A percentile compares a stretch with the other conserved stretches of the same genome.
Evolutionary conservation across 257 asterid species (phyloP).

Genomic region (Eustoma russellianum): DNA sequence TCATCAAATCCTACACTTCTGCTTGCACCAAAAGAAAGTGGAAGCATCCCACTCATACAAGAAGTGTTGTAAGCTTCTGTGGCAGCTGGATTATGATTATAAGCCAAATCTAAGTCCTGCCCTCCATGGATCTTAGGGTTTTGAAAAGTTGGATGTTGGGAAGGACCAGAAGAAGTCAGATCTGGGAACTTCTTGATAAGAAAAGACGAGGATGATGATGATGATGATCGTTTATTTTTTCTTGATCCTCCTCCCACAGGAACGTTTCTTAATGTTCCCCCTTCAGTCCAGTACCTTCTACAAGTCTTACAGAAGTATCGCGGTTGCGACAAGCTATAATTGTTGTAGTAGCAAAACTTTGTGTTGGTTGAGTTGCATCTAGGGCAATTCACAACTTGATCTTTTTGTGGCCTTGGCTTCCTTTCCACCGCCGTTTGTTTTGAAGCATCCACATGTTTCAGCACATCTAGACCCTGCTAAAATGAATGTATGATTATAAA

Average conservation of each 20-base stretch:
- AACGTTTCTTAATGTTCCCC: constrained; percentile 68
- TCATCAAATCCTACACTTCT: constrained; percentile 1
- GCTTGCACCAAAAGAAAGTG: constrained; percentile 5
- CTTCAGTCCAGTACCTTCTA: constrained; percentile 84
- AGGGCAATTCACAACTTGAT: constrained; percentile 65
- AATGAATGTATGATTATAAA: neutral
- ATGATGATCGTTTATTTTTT: constrained; percentile 46
- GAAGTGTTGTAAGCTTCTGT: constrained; percentile 6
- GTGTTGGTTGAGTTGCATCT: constrained; percentile 80
- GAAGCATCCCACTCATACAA: constrained; percentile 16
- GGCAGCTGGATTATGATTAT: constrained; percentile 9
- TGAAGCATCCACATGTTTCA: constrained; percentile 25
- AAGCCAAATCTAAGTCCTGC: constrained; percentile 30
- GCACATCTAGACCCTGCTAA: constrained; percentile 38
- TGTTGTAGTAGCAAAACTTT: constrained; percentile 82
- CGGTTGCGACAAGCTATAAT: constrained; percentile 76
- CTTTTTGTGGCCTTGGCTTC: constrained; percentile 64
- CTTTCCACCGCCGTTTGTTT: constrained; percentile 18
- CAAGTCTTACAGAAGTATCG: constrained; percentile 86
- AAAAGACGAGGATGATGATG: constrained; percentile 10
- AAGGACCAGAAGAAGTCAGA: constrained; percentile 18
- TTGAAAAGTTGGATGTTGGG: constrained; percentile 16
- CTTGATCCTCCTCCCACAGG: constrained; percentile 93
- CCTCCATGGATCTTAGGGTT: constrained; percentile 38
- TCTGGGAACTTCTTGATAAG: constrained; percentile 24